Evolutionary conservation across 169 alveolate species (phyloP).

Genomic region (Plasmodium vinckei): DNA sequence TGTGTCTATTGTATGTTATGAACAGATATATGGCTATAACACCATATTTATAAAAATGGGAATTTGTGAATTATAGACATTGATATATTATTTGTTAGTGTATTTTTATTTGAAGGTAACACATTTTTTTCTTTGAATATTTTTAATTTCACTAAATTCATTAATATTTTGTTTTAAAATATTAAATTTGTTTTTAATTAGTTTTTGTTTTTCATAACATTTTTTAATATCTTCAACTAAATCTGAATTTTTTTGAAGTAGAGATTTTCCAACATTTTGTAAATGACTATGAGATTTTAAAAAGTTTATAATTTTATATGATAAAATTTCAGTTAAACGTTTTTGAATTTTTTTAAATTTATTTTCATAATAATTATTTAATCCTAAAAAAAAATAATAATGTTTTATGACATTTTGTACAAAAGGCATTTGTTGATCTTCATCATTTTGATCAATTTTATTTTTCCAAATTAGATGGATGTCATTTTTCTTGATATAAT

Average conservation of each 20-base stretch:
- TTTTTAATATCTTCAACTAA: constrained; percentile 15
- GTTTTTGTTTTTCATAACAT: constrained; percentile 35
- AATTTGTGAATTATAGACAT: no score
- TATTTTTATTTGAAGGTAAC: not conserved
- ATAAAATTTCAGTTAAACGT: constrained; percentile 15
- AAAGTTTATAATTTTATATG: constrained; percentile 25
- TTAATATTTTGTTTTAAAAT: constrained; percentile 17
- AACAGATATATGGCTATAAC: no score
- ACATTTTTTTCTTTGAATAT: constrained; percentile 12
- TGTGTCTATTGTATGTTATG: no score
- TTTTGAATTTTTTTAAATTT: constrained; percentile 63
- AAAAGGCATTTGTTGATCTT: constrained; percentile 6
- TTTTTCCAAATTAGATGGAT: constrained; percentile 9
- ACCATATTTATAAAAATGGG: no score
- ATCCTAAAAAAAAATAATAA: constrained; percentile 45
- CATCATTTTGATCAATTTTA: not conserved
- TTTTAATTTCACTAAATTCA: constrained; percentile 14
- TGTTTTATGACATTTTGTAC: constrained; percentile 23
- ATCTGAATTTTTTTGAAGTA: constrained; percentile 26
- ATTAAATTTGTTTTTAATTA: constrained; percentile 38
- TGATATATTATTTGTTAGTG: no score
- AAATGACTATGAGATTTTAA: constrained; percentile 11
- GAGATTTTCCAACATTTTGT: constrained; percentile 31
- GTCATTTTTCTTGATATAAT: constrained; percentile 53
- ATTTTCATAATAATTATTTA: constrained; percentile 56